Conservation (phyloP, 306 rosid species). For the Rosa chinensis region DNA sequence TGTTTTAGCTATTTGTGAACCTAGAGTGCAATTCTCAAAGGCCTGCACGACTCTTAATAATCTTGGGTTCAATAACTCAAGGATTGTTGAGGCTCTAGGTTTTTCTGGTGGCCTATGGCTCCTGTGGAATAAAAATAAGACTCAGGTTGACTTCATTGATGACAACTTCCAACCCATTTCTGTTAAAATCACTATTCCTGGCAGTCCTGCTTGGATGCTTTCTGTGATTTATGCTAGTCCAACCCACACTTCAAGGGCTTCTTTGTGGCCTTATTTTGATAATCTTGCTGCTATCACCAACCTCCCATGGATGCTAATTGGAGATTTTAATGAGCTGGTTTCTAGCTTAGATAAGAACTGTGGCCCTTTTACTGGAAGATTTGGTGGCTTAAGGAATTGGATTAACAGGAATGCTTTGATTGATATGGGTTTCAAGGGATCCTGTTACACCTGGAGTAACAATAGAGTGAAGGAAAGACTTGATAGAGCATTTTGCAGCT, state of each 20-base stretch:
- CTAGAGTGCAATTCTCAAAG: neutral
- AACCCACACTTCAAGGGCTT: neutral
- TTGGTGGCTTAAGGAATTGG: neutral
- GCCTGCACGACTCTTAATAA: neutral
- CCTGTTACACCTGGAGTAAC: neutral
- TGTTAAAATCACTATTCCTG: fast-evolving
- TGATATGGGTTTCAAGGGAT: neutral
- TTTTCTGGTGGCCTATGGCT: neutral
- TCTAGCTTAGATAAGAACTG: neutral
- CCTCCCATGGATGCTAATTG: neutral
- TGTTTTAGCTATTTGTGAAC: neutral
- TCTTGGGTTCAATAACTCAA: neutral
- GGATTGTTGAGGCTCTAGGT: neutral
- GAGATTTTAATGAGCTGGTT: neutral
- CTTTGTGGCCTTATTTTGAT: neutral
- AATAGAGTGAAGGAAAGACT: neutral
- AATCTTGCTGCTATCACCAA: neutral
- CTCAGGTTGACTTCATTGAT: neutral
- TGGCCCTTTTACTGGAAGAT: neutral
- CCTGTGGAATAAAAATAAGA: neutral
- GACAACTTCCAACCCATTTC: neutral
- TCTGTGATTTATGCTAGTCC: neutral
- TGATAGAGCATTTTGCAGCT: neutral
- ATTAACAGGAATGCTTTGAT: neutral
- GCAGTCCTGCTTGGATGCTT: neutral